A percentile compares a stretch with the other conserved stretches of the same genome.
Evolutionary conservation across 2,329 filamentous ascomycete species (phyloP).

Genomic region (Exophiala mesophila): DNA sequence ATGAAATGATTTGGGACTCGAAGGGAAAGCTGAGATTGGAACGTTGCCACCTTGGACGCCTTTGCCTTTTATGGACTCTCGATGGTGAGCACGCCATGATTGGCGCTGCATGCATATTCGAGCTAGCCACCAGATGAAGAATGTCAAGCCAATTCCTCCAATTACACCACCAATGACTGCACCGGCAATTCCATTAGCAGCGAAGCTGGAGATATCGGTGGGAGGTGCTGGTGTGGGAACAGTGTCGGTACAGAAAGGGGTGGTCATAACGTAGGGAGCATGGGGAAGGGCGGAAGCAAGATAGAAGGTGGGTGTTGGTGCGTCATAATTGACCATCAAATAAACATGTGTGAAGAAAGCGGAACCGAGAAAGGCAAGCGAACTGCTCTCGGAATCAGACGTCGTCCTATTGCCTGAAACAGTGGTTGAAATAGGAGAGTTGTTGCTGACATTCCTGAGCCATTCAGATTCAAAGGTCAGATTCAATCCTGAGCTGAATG

Average conservation of each 20-base stretch:
- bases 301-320: constrained; percentile 33
- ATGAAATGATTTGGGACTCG: constrained; percentile 5
- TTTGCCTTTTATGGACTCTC: constrained; percentile 6
- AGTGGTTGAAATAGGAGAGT: constrained; percentile 25
- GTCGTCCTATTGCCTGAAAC: constrained; percentile 25
- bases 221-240: constrained; percentile 31
- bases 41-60: constrained; percentile 6
- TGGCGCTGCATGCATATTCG: constrained; percentile 13
- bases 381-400: constrained; percentile 26
- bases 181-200: constrained; percentile 20
- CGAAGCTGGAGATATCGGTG: constrained; percentile 16
- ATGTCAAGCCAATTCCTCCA: constrained; percentile 27
- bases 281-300: constrained; percentile 38
- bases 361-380: constrained; percentile 31
- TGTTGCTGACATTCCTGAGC: constrained; percentile 32
- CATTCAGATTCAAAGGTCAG: constrained; percentile 36
- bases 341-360: constrained; percentile 42
- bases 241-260: constrained; percentile 36
- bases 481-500: constrained; percentile 37
- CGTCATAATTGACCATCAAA: constrained; percentile 41
- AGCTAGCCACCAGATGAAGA: constrained; percentile 17
- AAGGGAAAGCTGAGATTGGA: constrained; percentile 2
- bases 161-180: constrained; percentile 30
- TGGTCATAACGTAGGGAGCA: constrained; percentile 38
- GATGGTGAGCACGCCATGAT: constrained; percentile 3